A percentile compares a stretch with the other conserved stretches of the same genome.
Evolutionary conservation across 2,329 filamentous ascomycete genomes (phyloP).

Genomic region (Aureobasidium sp.): DNA sequence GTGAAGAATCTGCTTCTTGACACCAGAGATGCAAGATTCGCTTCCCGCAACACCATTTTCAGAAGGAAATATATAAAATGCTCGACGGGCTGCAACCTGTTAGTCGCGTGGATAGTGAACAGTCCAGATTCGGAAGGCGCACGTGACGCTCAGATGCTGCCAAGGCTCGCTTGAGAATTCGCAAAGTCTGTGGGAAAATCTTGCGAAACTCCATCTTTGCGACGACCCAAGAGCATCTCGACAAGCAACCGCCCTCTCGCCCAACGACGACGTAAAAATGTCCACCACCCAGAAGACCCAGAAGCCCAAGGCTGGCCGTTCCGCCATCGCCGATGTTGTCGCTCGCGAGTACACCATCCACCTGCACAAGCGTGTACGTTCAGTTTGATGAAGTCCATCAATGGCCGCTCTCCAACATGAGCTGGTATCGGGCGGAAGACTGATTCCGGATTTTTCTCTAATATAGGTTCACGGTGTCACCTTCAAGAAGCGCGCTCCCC

Average conservation of each 20-base stretch:
- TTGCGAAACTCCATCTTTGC: neutral
- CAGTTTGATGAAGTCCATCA: constrained; percentile 67
- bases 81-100: neutral
- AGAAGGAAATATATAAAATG: neutral
- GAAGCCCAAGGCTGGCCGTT: constrained; percentile 74
- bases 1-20: neutral
- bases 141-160: neutral
- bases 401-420: constrained; percentile 31
- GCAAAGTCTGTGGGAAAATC: neutral
- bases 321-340: constrained; percentile 98
- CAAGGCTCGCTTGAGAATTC: constrained; percentile 13
- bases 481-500: constrained; percentile 99
- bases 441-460: constrained; percentile 38
- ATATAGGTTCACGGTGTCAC: constrained; percentile 83
- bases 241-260: constrained; percentile 14
- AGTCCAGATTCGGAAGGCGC: neutral
- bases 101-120: neutral
- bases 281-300: constrained; percentile 36
- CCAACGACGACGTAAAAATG: constrained; percentile 28
- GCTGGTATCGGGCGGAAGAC: constrained; percentile 59
- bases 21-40: neutral
- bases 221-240: constrained; percentile 5
- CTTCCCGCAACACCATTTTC: neutral
- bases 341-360: constrained; percentile 99
- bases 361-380: constrained; percentile 96